A percentile compares a stretch with the other conserved stretches of the same genome.
phyloP scores from a whole-genome alignment of 805 yeast species.

The Saccharomyces jurei region DNA sequence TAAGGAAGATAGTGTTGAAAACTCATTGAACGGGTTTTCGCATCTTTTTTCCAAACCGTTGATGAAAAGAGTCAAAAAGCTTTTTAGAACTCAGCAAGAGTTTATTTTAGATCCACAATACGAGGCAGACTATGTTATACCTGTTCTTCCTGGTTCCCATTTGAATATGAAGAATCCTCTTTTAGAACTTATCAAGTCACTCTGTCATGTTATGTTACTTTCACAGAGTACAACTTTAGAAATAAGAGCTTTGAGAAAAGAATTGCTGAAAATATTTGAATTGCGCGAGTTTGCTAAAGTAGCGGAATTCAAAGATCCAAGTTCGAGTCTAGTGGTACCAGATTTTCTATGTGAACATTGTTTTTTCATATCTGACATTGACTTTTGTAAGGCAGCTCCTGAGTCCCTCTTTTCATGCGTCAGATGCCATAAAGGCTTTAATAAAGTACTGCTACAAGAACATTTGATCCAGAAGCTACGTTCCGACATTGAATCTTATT shows the following conservation, averaged over 20 bases:
- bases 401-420: conserved; percentile 47
- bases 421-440: conserved; percentile 56
- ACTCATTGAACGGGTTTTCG: conserved; percentile 42
- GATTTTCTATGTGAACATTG: conserved; percentile 77
- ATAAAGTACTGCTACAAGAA: conserved; percentile 71
- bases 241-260: conserved; percentile 65
- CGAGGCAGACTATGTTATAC: conserved; percentile 60
- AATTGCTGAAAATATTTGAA: conserved; percentile 63
- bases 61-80: conserved; percentile 53
- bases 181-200: conserved; percentile 65
- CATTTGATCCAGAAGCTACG: conserved; percentile 58
- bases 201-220: conserved; percentile 65
- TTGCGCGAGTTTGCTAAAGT: conserved; percentile 77
- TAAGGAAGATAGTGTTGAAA: conserved; percentile 31
- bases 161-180: conserved; percentile 57
- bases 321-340: conserved; percentile 56
- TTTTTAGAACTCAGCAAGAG: conserved; percentile 65
- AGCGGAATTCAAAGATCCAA: conserved; percentile 67
- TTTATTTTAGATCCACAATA: conserved; percentile 59
- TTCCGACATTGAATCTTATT: conserved; percentile 48
- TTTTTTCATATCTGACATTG: conserved; percentile 64
- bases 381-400: conserved; percentile 66
- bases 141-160: conserved; percentile 68
- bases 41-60: conserved; percentile 55
- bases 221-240: conserved; percentile 61